Percentiles rank a stretch among this genome's conserved stretches.
These are phyloP conservation scores for Coemansia sp. DNA, from an alignment of 192 early-diverging fungal genomes.

Conservation along the genomic window DNA sequence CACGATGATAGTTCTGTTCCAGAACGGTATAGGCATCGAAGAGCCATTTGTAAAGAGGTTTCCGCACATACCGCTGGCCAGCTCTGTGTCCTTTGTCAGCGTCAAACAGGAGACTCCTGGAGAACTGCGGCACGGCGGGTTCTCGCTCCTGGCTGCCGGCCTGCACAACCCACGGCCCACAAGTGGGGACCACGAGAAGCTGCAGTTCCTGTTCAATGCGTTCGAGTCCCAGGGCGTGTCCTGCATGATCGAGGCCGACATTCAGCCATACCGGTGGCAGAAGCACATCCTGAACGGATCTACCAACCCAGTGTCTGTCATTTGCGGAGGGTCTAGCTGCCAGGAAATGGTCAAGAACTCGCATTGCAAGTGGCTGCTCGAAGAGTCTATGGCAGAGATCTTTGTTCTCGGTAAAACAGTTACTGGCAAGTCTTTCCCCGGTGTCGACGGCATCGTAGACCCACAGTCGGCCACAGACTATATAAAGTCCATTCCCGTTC, in stretches of 20 bases:
- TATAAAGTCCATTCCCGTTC: slow-evolving; percentile 38
- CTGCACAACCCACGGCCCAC: slow-evolving; percentile 8
- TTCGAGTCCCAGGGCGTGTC: slow-evolving; percentile 37
- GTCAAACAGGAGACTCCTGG: slow-evolving; percentile 26
- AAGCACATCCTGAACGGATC: slow-evolving; percentile 50
- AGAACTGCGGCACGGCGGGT: slow-evolving; percentile 37
- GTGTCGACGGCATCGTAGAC: slow-evolving; percentile 44
- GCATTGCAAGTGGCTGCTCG: slow-evolving; percentile 23
- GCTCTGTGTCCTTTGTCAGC: slow-evolving; percentile 42
- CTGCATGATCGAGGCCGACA: slow-evolving; percentile 35
- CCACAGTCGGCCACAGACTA: slow-evolving; percentile 39
- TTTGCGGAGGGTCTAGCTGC: slow-evolving; percentile 38
- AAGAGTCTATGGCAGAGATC: slow-evolving; percentile 47
- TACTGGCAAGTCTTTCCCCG: slow-evolving; percentile 38
- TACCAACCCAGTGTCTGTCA: slow-evolving; percentile 48
- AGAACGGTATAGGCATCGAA: slow-evolving; percentile 73
- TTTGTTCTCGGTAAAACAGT: slow-evolving; percentile 38
- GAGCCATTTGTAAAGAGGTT: slow-evolving; percentile 56
- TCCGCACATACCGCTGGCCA: slow-evolving; percentile 49
- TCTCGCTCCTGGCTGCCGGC: slow-evolving; percentile 41
- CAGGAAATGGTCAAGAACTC: slow-evolving; percentile 39
- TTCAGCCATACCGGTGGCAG: slow-evolving; percentile 53
- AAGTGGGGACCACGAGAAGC: neutral
- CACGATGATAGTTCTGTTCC: slow-evolving; percentile 54
- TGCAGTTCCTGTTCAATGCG: slow-evolving; percentile 17